A percentile compares a stretch with the other conserved stretches of the same genome.
Conservation (phyloP, 2,329 filamentous ascomycete species). For the Epichloe bromicola region DNA sequence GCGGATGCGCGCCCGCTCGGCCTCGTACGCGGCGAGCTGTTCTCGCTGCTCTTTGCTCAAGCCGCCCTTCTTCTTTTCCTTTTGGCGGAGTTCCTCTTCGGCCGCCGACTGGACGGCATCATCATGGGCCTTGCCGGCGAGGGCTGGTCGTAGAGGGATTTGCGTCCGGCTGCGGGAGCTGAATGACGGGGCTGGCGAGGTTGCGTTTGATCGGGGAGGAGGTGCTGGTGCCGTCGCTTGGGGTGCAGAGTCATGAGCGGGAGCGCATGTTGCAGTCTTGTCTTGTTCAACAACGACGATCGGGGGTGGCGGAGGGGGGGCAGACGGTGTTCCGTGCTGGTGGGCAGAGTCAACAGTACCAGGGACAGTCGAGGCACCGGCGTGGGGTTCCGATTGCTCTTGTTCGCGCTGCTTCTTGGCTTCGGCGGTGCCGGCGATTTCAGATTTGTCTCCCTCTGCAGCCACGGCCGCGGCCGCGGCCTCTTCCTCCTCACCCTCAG, state of each 20-base stretch:
- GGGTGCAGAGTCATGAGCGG: constrained; percentile 9
- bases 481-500: constrained; percentile 52
- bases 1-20: constrained; percentile 69
- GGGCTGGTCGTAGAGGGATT: constrained; percentile 64
- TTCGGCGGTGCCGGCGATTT: constrained; percentile 44
- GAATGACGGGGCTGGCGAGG: constrained; percentile 30
- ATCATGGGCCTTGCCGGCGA: constrained; percentile 70
- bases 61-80: constrained; percentile 76
- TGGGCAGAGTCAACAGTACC: constrained; percentile 14
- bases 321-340: constrained; percentile 4
- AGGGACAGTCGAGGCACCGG: constrained; percentile 10
- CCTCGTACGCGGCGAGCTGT: constrained; percentile 76
- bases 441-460: constrained; percentile 27
- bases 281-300: constrained; percentile 28
- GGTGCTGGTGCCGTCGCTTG: constrained; percentile 8
- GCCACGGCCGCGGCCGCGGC: constrained; percentile 17
- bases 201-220: constrained; percentile 20
- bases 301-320: constrained; percentile 16
- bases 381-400: constrained; percentile 13
- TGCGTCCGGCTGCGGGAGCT: constrained; percentile 31
- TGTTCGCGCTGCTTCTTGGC: constrained; percentile 44
- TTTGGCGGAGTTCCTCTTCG: constrained; percentile 26
- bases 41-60: constrained; percentile 88
- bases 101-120: constrained; percentile 61
- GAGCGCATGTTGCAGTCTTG: constrained; percentile 13